Evolutionary conservation across 2,329 filamentous ascomycete species (phyloP), one percentile per base, ranked within the genome.

Genomic region (Davidsoniella eucalypti): DNA sequence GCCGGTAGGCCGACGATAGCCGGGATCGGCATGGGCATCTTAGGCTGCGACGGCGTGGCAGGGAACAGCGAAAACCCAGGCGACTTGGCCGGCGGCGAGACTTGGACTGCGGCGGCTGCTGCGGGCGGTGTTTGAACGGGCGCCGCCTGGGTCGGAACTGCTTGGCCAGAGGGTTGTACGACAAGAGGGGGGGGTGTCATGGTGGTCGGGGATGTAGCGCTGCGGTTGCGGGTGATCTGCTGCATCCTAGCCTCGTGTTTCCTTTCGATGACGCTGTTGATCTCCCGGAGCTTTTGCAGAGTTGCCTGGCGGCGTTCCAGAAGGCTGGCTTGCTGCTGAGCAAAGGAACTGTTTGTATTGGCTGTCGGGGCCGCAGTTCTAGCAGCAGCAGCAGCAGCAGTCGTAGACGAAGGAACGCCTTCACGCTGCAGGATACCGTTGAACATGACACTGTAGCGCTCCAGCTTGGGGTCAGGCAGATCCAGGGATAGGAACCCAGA

Each of bases 371-470:
- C 9, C 14, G 41, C 18, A 25, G 3, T 25, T 4, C 16, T 41
- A 17, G 10, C 10, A 16, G 9, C 25, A 33, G 38, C 12, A 17
- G 37, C 10, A 25, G 18, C 43, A 25, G 16, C 17, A 21, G 51
- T 53, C 4, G 18, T 18, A 3, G n/a, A 23, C 3, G 49, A 46
- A 7, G 42, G 18, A 40, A 52, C 41, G 9, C 45, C 14, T 58
- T 52, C 5, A 6, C 63, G 62, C 54, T 76, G 73, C 23, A 94
- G 67, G 5, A 95, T 70, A 37, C 75, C 76, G 50, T 81, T 78
- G 60, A 96, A 95, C 88, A 95, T 95, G 56, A 95, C 76, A 57
- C 87, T 94, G 58, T 94, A 96, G 45, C 90, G 72, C 61, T 95
- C 90, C 72, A 96, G 71, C 55, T 82, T 78, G 50, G 84, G 73